A percentile compares a stretch with the other conserved stretches of the same genome.
Evolutionary conservation across 257 asterid species (phyloP).

Genomic region (Lycium barbarum): DNA sequence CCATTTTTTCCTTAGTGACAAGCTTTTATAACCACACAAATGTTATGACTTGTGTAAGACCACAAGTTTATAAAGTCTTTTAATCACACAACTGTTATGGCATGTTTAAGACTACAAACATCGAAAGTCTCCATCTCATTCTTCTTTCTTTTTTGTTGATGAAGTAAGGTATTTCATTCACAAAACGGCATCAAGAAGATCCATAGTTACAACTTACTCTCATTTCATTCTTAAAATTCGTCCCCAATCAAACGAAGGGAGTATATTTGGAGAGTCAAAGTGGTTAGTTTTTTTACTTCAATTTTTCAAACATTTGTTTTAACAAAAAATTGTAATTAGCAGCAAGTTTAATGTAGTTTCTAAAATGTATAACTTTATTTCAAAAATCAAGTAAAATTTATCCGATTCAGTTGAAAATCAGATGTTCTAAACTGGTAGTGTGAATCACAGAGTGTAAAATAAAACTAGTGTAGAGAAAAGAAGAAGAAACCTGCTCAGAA

Average conservation of each 20-base stretch:
- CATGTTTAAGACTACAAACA: background rate
- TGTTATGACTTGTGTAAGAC: background rate
- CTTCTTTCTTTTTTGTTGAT: too few species aligned
- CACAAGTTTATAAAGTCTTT: too few species aligned
- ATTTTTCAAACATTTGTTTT: background rate
- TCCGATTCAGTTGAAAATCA: background rate
- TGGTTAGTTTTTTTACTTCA: background rate
- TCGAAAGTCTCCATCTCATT: background rate
- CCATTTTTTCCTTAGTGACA: background rate
- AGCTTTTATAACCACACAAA: background rate
- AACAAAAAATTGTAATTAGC: background rate
- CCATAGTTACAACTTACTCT: too few species aligned
- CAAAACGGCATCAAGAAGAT: too few species aligned
- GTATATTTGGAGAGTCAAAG: background rate
- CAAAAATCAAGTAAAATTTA: background rate
- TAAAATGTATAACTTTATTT: background rate
- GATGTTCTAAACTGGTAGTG: background rate
- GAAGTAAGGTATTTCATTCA: too few species aligned
- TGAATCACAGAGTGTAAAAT: background rate
- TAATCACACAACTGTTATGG: too few species aligned
- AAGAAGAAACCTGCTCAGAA: slow-evolving; percentile 63
- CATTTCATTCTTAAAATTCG: too few species aligned
- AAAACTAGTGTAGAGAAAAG: background rate
- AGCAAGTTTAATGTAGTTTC: background rate
- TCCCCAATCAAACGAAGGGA: background rate